Evolutionary conservation across 2,329 filamentous ascomycete genomes (phyloP).

Genomic region (Sordariomycetes sp.): DNA sequence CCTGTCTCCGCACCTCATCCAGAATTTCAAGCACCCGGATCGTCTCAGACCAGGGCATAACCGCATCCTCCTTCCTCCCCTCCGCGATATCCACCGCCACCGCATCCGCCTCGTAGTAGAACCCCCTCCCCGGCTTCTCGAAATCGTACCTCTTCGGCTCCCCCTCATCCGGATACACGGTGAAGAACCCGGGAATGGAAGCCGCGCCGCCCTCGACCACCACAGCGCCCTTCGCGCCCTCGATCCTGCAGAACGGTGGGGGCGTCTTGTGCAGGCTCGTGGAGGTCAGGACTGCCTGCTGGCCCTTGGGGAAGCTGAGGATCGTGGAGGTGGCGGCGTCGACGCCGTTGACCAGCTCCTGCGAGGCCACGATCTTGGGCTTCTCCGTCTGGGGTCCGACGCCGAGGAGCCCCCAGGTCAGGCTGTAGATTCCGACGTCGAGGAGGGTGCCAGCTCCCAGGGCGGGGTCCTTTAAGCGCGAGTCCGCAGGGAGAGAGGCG

Average conservation of each 20-base stretch:
- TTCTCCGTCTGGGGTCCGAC: constrained; percentile 17
- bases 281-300: constrained; percentile 29
- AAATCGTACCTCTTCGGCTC: constrained; percentile 23
- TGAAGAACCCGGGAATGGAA: constrained; percentile 23
- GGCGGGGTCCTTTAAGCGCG: constrained; percentile 22
- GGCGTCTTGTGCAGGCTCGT: constrained; percentile 17
- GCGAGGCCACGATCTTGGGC: constrained; percentile 24
- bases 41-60: constrained; percentile 35
- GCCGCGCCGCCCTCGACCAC: constrained; percentile 21
- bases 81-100: constrained; percentile 27
- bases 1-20: constrained; percentile 30
- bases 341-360: constrained; percentile 21
- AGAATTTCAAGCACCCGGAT: constrained; percentile 33
- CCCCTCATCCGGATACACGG: constrained; percentile 16
- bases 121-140: constrained; percentile 23
- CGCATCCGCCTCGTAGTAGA: constrained; percentile 33
- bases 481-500: constrained; percentile 15
- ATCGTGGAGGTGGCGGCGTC: constrained; percentile 24
- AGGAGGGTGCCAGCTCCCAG: constrained; percentile 30
- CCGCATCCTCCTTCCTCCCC: constrained; percentile 22
- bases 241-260: constrained; percentile 23
- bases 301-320: constrained; percentile 23
- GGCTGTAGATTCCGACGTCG: constrained; percentile 31
- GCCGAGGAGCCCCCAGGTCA: constrained; percentile 26
- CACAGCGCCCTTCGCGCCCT: constrained; percentile 26